A percentile compares a stretch with the other conserved stretches of the same genome.
Evolutionary conservation across 2,329 filamentous ascomycete species (phyloP).

Genomic region (Triangularia setosa): DNA sequence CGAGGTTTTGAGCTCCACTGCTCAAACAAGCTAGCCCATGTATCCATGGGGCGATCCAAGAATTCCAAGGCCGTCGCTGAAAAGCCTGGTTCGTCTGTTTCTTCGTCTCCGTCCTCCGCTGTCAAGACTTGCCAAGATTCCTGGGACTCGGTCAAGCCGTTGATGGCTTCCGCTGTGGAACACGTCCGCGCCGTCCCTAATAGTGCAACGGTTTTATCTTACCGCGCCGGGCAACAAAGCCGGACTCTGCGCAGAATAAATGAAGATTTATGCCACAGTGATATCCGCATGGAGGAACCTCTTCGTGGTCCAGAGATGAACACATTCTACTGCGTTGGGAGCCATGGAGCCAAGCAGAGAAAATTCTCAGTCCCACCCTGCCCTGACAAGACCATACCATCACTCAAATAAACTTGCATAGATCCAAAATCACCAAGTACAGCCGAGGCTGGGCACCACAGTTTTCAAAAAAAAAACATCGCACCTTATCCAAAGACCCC

Average conservation of each 20-base stretch:
- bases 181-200: not conserved
- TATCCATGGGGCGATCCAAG: not conserved
- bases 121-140: not conserved
- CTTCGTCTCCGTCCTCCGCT: not conserved
- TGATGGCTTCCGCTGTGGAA: not conserved
- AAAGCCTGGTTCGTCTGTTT: not conserved
- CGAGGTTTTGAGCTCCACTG: not conserved
- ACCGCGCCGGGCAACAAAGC: not conserved
- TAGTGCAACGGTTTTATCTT: not conserved
- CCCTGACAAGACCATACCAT: not conserved
- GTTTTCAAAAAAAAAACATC: not conserved
- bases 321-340: not conserved
- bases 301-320: not conserved
- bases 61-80: not conserved
- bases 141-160: not conserved
- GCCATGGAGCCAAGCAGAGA: not conserved
- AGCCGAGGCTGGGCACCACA: not conserved
- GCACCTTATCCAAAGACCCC: not conserved
- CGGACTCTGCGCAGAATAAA: not conserved
- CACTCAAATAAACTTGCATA: not conserved
- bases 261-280: not conserved
- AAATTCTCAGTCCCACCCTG: not conserved
- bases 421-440: not conserved
- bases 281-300: not conserved
- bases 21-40: not conserved